phyloP scores from a whole-genome alignment of 2,329 filamentous ascomycete genomes.

The Colletotrichum neosansevieriae region DNA sequence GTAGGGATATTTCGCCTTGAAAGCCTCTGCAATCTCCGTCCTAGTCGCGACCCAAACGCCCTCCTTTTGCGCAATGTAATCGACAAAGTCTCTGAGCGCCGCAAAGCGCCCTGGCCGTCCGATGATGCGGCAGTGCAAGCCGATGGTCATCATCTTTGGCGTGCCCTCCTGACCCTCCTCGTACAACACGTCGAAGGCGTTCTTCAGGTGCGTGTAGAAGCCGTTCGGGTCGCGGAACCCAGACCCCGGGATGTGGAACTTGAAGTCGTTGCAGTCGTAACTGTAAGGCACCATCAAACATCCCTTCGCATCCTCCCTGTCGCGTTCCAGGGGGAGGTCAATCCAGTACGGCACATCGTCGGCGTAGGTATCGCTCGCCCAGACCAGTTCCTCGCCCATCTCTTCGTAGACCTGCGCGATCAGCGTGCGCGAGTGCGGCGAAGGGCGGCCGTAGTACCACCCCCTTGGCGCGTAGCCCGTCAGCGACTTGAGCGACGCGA shows the following conservation, averaged over 20 bases:
- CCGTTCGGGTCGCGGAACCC: conserved; percentile 59
- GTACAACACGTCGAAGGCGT: conserved; percentile 66
- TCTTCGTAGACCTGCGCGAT: conserved; percentile 64
- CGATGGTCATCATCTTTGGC: conserved; percentile 70
- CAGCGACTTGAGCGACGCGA: conserved; percentile 55
- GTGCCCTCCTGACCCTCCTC: conserved; percentile 60
- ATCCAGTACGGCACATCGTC: conserved; percentile 69
- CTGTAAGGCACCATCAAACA: conserved; percentile 66
- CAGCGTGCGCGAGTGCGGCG: conserved; percentile 58
- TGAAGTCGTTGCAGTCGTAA: conserved; percentile 69
- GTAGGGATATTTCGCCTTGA: conserved; percentile 61
- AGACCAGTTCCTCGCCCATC: conserved; percentile 63
- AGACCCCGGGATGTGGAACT: conserved; percentile 51
- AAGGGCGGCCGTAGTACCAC: conserved; percentile 62
- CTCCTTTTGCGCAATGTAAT: conserved; percentile 64
- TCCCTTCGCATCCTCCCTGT: conserved; percentile 56
- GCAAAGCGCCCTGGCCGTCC: conserved; percentile 64
- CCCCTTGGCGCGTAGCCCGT: conserved; percentile 60
- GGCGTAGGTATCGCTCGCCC: conserved; percentile 63
- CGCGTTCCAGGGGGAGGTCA: conserved; percentile 62
- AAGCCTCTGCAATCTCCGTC: conserved; percentile 64
- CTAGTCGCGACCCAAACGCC: conserved; percentile 66
- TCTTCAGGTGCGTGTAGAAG: conserved; percentile 61
- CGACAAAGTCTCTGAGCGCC: conserved; percentile 64
- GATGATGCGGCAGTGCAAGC: conserved; percentile 64